Evolutionary conservation across 2,329 filamentous ascomycete species (phyloP), one percentile per base, ranked within the genome.

Genomic region (Sporothrix pseudoabietina): DNA sequence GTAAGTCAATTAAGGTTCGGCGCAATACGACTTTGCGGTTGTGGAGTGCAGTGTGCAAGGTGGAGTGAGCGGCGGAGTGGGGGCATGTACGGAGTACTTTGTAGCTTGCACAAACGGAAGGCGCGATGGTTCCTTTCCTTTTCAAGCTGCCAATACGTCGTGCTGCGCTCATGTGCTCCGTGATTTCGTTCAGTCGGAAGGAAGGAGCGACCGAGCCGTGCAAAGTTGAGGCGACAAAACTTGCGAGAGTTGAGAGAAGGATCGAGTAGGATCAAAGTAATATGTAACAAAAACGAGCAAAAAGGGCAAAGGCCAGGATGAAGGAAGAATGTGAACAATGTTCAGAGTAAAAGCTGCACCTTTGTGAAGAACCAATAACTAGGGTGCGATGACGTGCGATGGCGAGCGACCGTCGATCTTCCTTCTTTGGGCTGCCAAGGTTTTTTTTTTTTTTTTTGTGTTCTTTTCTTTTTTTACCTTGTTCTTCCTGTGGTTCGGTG

Each of bases 321-420:
- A 61, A 39, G 35, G 30, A n/a, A n/a, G n/a, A n/a, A 30, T 49
- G 44, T 49, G 44, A 49, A 49, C 12, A 55, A 55, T 55, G 12
- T 22, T 22, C 19, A n/a, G 52, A 26, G 22, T 30, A 22, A 30
- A 30, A 55, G 22, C 22, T 55, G 52, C 52, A 55, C 1, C 9
- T 22, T 26, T 30, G 30, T 9, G 26, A 6, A 59, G 1, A 35
- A 49, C 59, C 22, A 35, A 9, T 35, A 52, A 30, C 66, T 22
- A 54, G 47, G 66, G 19, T 41, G 49, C 30, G 66, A 69, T 69
- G 66, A 49, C 66, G 66, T 69, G 66, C 66, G 66, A 69, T 69
- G 66, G 49, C 66, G 66, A 69, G 44, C 66, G 66, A 41, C 49
- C 8, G 49, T 52, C 66, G 66, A 69, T 69, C 66, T 57, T 32